Conservation (phyloP, 1,284 basidiomycete genomes). For the Calocybe gambosa region DNA sequence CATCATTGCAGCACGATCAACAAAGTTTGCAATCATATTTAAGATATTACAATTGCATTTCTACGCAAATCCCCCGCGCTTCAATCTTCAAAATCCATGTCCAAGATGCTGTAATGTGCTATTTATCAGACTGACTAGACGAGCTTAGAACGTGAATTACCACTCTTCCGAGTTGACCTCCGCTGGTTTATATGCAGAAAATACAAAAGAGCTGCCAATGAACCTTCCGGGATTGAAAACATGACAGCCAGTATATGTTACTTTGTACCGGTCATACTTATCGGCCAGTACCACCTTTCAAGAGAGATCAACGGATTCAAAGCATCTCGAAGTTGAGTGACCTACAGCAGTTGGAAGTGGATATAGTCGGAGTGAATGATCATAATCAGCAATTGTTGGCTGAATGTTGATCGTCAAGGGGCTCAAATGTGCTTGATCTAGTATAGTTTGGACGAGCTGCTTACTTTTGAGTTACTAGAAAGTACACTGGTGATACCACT, state of each 20-base stretch:
- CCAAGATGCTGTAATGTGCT: slow-evolving; percentile 27
- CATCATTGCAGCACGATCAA: neutral
- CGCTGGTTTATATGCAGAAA: slow-evolving; percentile 85
- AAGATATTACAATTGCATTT: too few species aligned
- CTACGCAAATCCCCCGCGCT: too few species aligned
- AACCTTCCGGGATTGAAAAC: slow-evolving; percentile 98
- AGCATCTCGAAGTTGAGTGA: slow-evolving; percentile 6
- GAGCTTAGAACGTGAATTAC: slow-evolving; percentile 27
- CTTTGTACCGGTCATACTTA: slow-evolving; percentile 92
- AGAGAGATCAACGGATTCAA: slow-evolving; percentile 7
- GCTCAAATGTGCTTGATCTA: slow-evolving; percentile 89
- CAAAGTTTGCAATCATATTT: neutral
- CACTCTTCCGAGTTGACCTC: slow-evolving; percentile 74
- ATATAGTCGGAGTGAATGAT: slow-evolving; percentile 90
- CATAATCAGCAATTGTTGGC: slow-evolving; percentile 87
- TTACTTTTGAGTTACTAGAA: neutral
- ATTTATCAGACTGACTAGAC: neutral
- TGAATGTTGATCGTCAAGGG: slow-evolving; percentile 82
- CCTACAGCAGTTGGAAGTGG: slow-evolving; percentile 89
- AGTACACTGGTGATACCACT: slow-evolving; percentile 22
- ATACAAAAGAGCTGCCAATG: slow-evolving; percentile 70
- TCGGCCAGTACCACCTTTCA: slow-evolving; percentile 89
- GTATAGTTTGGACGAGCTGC: slow-evolving; percentile 87
- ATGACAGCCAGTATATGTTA: slow-evolving; percentile 97
- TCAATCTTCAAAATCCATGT: slow-evolving; percentile 26